Evolutionary conservation across 331 rosid species (phyloP).

Genomic region (Acacia concinna): DNA sequence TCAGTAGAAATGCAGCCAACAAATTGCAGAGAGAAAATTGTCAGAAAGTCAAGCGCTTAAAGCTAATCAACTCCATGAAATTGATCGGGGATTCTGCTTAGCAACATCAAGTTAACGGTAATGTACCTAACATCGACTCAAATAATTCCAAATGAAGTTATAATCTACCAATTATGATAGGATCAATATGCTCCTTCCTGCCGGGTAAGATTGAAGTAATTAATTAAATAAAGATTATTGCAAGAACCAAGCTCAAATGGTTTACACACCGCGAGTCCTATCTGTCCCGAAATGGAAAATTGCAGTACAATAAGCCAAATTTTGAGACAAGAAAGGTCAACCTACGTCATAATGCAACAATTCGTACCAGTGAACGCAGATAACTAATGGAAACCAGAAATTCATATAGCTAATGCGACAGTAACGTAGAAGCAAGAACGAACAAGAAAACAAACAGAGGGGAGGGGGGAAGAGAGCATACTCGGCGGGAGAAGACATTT

Average conservation of each 20-base stretch:
- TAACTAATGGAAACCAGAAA: background rate
- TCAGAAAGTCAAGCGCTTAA: background rate
- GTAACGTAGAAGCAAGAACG: background rate
- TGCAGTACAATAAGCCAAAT: background rate
- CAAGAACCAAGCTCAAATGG: background rate
- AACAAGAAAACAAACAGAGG: background rate
- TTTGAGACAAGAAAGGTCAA: background rate
- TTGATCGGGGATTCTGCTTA: background rate
- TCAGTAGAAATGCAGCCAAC: background rate
- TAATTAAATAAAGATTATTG: background rate
- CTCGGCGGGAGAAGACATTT: conserved; percentile 98
- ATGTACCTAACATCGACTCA: background rate
- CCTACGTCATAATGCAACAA: background rate
- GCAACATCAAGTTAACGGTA: background rate
- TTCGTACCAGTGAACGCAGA: background rate
- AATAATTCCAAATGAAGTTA: background rate
- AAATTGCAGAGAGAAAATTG: background rate
- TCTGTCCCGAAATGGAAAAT: background rate
- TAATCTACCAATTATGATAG: background rate
- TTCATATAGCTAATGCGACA: background rate
- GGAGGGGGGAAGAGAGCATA: conserved; percentile 40
- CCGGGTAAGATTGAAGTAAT: background rate
- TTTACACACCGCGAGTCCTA: background rate
- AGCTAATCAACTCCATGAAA: background rate
- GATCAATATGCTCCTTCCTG: background rate